Conservation (phyloP, 2,329 filamentous ascomycete species). For the Neocucurbitaria cava region DNA sequence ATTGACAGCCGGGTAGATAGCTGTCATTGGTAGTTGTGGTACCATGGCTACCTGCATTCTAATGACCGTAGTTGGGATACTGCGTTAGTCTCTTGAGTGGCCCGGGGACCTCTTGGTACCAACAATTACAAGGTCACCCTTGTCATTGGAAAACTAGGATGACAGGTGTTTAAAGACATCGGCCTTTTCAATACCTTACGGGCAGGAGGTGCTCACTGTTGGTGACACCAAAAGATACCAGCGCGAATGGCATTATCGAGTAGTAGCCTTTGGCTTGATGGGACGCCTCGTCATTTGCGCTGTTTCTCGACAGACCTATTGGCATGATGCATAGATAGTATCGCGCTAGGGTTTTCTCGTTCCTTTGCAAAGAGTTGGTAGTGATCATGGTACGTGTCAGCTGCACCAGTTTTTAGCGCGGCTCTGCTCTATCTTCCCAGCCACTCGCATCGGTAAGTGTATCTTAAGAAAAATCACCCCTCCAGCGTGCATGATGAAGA, state of each 20-base stretch:
- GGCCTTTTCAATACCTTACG: background rate
- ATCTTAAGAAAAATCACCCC: background rate
- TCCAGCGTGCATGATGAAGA: background rate
- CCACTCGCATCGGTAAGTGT: background rate
- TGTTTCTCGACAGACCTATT: background rate
- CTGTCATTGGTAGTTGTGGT: no score
- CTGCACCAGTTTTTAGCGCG: background rate
- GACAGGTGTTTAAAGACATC: background rate
- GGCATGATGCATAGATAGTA: background rate
- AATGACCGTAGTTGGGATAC: background rate
- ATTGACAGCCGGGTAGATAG: no score
- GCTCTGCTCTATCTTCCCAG: background rate
- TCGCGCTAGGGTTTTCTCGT: background rate
- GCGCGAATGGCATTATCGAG: background rate
- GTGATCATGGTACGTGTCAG: background rate
- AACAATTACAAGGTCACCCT: no score
- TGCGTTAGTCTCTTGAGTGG: background rate
- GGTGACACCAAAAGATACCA: background rate
- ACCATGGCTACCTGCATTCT: no score
- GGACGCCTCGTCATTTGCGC: background rate
- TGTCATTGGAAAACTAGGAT: no score
- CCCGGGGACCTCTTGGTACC: no score
- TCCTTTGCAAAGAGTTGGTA: background rate
- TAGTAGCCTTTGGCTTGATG: background rate
- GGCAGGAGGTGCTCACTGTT: background rate